Evolutionary conservation across 352 stramenopile species (phyloP).

Genomic region (Pythium periplocum): DNA sequence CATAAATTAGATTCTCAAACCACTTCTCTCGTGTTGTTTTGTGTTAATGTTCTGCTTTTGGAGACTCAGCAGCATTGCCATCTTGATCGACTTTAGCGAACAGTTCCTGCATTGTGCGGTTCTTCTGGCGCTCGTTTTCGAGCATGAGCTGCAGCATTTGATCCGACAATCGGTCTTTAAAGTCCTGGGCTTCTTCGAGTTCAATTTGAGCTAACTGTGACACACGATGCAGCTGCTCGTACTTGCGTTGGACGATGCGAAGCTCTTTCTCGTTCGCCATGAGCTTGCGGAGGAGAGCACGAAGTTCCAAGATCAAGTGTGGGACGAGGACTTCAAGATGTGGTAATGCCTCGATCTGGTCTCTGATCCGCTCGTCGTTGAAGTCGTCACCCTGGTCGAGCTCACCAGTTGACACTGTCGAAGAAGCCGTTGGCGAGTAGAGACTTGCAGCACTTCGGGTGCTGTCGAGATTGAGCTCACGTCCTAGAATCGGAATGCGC

Average conservation of each 20-base stretch:
- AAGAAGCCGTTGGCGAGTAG: no score
- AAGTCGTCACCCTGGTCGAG: slow-evolving; percentile 18
- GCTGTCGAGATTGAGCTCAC: no score
- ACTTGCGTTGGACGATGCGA: slow-evolving; percentile 26
- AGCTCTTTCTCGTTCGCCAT: slow-evolving; percentile 37
- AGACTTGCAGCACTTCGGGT: no score
- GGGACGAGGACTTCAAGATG: slow-evolving; percentile 70
- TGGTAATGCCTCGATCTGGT: slow-evolving; percentile 44
- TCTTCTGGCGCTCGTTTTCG: slow-evolving; percentile 61
- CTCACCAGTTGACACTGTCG: no score
- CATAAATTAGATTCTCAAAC: slow-evolving; percentile 26
- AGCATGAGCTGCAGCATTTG: slow-evolving; percentile 76
- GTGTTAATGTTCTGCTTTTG: not conserved
- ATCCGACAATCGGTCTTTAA: slow-evolving; percentile 70
- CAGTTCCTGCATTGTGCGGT: slow-evolving; percentile 65
- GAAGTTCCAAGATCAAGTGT: slow-evolving; percentile 37
- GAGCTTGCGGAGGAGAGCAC: slow-evolving; percentile 41
- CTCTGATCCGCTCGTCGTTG: slow-evolving; percentile 36
- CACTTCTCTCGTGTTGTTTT: slow-evolving; percentile 1
- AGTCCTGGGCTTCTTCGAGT: slow-evolving; percentile 63
- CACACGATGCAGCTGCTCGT: slow-evolving; percentile 30
- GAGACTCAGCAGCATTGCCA: no score
- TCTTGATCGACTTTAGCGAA: slow-evolving; percentile 53
- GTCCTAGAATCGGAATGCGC: slow-evolving; percentile 14
- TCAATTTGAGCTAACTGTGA: slow-evolving; percentile 58